These are phyloP conservation scores for Malania oleifera DNA, from an alignment of 164 flowering plant genomes.

Conservation along the genomic window DNA sequence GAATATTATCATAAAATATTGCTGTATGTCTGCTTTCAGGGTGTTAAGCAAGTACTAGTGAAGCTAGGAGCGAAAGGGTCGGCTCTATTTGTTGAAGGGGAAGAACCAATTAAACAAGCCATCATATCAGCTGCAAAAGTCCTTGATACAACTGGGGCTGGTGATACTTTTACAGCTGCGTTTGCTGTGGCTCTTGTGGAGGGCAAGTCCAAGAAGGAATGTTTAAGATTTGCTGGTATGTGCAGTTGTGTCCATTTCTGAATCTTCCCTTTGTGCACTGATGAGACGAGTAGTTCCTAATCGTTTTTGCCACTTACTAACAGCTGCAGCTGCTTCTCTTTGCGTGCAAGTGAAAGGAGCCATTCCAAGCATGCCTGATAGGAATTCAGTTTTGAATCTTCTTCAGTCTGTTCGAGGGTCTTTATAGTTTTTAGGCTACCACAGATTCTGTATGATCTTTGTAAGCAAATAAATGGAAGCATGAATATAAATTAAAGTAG, in stretches of 20 bases:
- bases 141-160: conserved; percentile 95
- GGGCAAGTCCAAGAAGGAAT: conserved; percentile 68
- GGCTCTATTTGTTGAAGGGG: conserved; percentile 74
- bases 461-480: too few species aligned
- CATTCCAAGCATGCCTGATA: conserved; percentile 96
- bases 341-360: conserved; percentile 99
- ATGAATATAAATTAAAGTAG: too few species aligned
- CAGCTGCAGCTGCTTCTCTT: conserved; percentile 99
- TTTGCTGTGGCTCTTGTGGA: conserved; percentile 91
- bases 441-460: too few species aligned
- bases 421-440: too few species aligned
- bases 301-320: conserved; percentile 7
- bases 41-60: conserved; percentile 81
- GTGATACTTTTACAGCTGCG: conserved; percentile 95
- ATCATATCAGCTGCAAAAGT: conserved; percentile 61
- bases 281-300: too few species aligned
- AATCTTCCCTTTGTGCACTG: not conserved
- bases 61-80: conserved; percentile 93
- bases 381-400: conserved; percentile 71
- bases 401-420: conserved; percentile 39
- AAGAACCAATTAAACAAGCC: conserved; percentile 70
- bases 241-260: not conserved
- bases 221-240: conserved; percentile 87
- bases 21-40: conserved; percentile 36
- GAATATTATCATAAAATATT: not conserved